Base-by-base conservation (phyloP, 2,329 filamentous ascomycete genomes). In the Ramularia endophylla region DNA sequence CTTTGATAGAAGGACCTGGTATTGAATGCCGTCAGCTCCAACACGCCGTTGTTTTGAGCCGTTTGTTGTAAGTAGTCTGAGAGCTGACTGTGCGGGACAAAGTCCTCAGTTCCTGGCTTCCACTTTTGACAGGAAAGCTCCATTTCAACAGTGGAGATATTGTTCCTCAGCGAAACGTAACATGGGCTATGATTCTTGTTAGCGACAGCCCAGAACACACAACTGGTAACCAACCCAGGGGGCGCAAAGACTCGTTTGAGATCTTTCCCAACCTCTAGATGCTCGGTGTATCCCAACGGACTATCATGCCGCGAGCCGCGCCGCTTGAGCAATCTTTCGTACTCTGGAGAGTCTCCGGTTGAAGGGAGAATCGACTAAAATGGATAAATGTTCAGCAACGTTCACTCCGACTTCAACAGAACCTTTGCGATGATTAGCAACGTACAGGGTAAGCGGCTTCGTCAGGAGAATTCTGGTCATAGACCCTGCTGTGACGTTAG, bases 51-150 rank as follows among this genome's bases (percentile, higher is more conserved):
- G 1, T 67, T 60, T 1, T 50, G 48, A 0, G 80, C 73, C 1
- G 80, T 73, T n/a, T 72, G 68, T 44, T 80, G 74, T 4, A 85
- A 73, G 51, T 85, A 85, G 2, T 72, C 63, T 25, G 73, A 72
- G 7, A 85, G 62, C 0, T 73, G 67, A 12, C 62, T 54, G 44
- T 84, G 81, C 2, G 65, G 71, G 4, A 81, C 74, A 44, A 76
- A 77, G 12, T 78, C 74, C 2, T 72, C 71, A 0, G 78, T 83
- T 1, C 73, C 75, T 5, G 70, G 60, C 0, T 79, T 77, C 74
- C 81, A 86, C 5, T 56, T 47, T 38, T 70, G 69, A 33, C 74
- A 58, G 15, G 65, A 71, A 2, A 70, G 69, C 31, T 69, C 61
- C 54, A 77, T 69, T 43, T 75, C 56, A 4, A 65, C 64, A 2